Evolutionary conservation across 495 filamentous ascomycete species (phyloP), one percentile per base, ranked within the genome.

Genomic region (Penicillium longicatenatum): DNA sequence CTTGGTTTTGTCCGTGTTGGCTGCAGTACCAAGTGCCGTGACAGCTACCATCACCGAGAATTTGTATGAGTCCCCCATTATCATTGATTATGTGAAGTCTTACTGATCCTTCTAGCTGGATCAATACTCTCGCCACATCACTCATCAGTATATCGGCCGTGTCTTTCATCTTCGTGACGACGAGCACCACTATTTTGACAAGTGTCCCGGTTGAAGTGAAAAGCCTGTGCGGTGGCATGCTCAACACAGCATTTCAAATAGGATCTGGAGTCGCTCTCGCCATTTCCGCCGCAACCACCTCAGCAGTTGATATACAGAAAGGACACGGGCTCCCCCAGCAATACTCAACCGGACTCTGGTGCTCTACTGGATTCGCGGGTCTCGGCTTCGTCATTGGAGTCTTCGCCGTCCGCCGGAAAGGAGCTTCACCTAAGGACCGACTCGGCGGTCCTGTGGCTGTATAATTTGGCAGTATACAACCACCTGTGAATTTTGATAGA

Each of bases 181-280:
- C 71, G 1, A 74, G 70, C 57, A 74, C 71, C 12, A 61, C 61
- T 11, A 68, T 74, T 19, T 37, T 74, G 47, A 74, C 71, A 1
- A 74, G 62, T 41, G 71, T 74, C 4, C 71, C 71, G 0, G 64
- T 70, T 12, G 58, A 74, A 20, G 68, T 72, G 14, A 72, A 74
- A 41, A 69, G 65, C 37, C 42, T 74, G 4, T 70, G 68, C 33
- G 71, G 71, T 20, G 71, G 71, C 49, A 74, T 74, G 71, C 70
- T 74, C 5, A 74, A 74, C 52, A 74, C 71, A 19, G 70, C 71
- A 52, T 74, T 74, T 50, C 71, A 74, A 62, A 74, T 74, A 30
- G 71, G 71, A 21, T 74, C 71, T 26, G 71, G 71, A 14, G 69
- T 72, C 5, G 66, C 71, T 0, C 58, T 74, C 44, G 71, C 71